Evolutionary conservation across 108 stramenopile genomes (phyloP).

Genomic region (Skeletonema grethae): DNA sequence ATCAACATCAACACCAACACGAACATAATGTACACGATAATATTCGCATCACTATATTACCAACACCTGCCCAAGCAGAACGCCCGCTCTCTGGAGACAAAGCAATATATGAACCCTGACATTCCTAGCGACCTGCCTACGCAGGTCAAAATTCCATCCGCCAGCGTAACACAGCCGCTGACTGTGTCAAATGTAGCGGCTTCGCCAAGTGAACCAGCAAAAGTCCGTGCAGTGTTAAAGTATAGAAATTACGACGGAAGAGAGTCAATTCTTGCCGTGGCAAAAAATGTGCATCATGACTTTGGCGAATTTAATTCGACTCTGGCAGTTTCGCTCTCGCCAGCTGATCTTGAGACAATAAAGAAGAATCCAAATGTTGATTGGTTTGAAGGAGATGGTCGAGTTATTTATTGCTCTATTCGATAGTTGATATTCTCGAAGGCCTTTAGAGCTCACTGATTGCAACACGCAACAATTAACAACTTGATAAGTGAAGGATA

Average conservation of each 20-base stretch:
- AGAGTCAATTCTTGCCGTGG: slow-evolving; percentile 33
- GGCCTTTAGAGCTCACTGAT: background rate
- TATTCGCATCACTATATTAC: no score
- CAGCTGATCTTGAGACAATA: slow-evolving; percentile 36
- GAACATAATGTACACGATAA: no score
- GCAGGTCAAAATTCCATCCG: slow-evolving; percentile 11
- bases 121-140: slow-evolving; percentile 12
- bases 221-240: slow-evolving; percentile 18
- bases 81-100: no score
- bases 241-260: slow-evolving; percentile 17
- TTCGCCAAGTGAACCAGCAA: background rate
- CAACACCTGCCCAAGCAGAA: no score
- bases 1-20: no score
- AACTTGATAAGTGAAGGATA: no score
- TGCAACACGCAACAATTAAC: no score
- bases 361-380: slow-evolving; percentile 40
- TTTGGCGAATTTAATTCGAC: slow-evolving; percentile 39
- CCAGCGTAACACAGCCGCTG: background rate
- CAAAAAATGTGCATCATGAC: slow-evolving; percentile 48
- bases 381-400: slow-evolving; percentile 51
- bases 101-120: background rate
- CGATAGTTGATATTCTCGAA: slow-evolving; percentile 6
- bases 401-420: slow-evolving; percentile 53
- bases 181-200: background rate
- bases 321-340: slow-evolving; percentile 31